A percentile compares a stretch with the other conserved stretches of the same genome.
Conservation (phyloP, 139 green algal genomes). For the Chlamydomonas sp. region DNA sequence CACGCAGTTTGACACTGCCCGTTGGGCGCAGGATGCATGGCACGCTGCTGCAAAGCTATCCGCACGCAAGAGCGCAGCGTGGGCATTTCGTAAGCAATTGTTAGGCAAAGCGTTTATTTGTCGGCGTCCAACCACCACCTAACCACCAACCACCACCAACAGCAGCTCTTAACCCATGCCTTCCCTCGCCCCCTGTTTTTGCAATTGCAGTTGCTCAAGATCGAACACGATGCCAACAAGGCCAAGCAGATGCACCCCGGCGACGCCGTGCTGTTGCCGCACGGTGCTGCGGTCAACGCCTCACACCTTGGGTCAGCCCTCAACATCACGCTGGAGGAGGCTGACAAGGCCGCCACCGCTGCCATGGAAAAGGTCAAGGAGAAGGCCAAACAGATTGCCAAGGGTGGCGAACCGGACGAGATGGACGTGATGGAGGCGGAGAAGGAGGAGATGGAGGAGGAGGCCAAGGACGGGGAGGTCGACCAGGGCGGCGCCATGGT, state of each 20-base stretch:
- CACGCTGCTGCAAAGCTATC: too few relatives aligned
- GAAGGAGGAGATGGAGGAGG: neutral
- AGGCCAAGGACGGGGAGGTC: constrained; percentile 3
- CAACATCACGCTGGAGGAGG: too few relatives aligned
- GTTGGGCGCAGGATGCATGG: too few relatives aligned
- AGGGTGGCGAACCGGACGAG: too few relatives aligned
- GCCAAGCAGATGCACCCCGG: neutral
- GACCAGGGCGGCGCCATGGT: constrained; percentile 29
- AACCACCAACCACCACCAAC: too few relatives aligned
- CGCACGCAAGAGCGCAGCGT: too few relatives aligned
- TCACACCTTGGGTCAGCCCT: too few relatives aligned
- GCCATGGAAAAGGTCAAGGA: neutral
- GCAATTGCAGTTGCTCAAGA: neutral
- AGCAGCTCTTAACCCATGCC: neutral
- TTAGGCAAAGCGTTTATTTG: too few relatives aligned
- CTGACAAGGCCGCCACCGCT: too few relatives aligned
- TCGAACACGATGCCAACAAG: neutral
- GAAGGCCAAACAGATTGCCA: neutral
- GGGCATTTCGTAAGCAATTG: too few relatives aligned
- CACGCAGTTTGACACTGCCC: too few relatives aligned
- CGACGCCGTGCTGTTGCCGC: neutral
- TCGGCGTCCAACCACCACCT: too few relatives aligned
- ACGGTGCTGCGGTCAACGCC: neutral
- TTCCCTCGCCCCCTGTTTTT: neutral
- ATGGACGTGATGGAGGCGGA: neutral